Percentiles rank a stretch among this genome's conserved stretches.
Conservation (phyloP, 2,329 filamentous ascomycete genomes). For the Atkinsonella texensis region DNA sequence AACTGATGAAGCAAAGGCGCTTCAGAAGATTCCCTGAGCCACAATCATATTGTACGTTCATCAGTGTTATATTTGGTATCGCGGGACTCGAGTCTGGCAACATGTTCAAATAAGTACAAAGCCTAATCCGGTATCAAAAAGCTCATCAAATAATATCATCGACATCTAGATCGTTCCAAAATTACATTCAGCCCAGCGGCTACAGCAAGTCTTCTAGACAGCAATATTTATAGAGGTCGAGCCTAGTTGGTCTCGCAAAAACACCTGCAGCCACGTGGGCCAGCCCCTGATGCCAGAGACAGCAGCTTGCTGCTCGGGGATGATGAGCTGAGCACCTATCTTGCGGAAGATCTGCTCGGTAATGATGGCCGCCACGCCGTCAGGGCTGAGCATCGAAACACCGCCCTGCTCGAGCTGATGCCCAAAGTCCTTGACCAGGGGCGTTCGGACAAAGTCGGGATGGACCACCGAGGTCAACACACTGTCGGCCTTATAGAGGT, state of each 20-base stretch:
- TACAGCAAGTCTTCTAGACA: background rate
- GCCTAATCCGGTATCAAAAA: background rate
- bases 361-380: constrained; percentile 30
- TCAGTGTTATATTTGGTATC: background rate
- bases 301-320: constrained; percentile 20
- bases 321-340: constrained; percentile 32
- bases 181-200: background rate
- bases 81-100: background rate
- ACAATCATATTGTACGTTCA: background rate
- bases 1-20: background rate
- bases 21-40: background rate
- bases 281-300: constrained; percentile 26
- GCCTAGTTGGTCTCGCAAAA: constrained; percentile 17
- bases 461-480: constrained; percentile 54
- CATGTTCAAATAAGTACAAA: background rate
- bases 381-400: constrained; percentile 17
- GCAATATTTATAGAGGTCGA: background rate
- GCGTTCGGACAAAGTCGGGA: constrained; percentile 40
- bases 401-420: constrained; percentile 17
- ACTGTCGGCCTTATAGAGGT: constrained; percentile 45
- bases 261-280: constrained; percentile 25
- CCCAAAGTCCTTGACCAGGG: constrained; percentile 25
- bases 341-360: constrained; percentile 31
- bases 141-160: background rate
- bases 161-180: background rate